Conservation (phyloP, 2,329 filamentous ascomycete species). For the Escovopsis weberi region DNA sequence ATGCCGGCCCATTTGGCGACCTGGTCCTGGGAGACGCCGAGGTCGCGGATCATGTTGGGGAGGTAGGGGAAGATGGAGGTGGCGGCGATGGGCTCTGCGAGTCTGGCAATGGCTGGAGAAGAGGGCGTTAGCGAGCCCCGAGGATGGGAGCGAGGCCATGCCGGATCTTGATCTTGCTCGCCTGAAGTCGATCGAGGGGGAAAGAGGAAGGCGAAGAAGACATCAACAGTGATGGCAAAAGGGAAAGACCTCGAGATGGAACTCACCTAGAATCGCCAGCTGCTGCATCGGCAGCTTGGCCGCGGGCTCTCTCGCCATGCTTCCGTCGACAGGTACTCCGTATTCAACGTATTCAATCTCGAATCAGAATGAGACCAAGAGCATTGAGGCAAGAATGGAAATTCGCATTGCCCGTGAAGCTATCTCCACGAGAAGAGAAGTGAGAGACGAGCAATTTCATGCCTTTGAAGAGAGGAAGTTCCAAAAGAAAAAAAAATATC, state of each 20-base stretch:
- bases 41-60: constrained; percentile 72
- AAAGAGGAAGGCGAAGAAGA: no score
- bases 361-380: no score
- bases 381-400: no score
- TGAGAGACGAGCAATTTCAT: no score
- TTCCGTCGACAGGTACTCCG: neutral
- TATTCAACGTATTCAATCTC: no score
- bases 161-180: neutral
- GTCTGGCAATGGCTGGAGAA: constrained; percentile 53
- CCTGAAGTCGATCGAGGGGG: neutral
- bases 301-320: constrained; percentile 2
- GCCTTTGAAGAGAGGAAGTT: no score
- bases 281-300: constrained; percentile 61
- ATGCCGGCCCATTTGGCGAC: constrained; percentile 72
- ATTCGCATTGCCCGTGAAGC: no score
- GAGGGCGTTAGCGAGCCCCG: constrained; percentile 1
- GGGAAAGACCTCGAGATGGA: no score
- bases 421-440: no score
- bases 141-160: constrained; percentile 3
- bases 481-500: no score
- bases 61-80: constrained; percentile 58
- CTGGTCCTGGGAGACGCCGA: constrained; percentile 54
- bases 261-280: constrained; percentile 61
- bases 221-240: no score
- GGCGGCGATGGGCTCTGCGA: constrained; percentile 60